Conservation (phyloP, 441 rosid species). For the Euphorbia corollata region DNA sequence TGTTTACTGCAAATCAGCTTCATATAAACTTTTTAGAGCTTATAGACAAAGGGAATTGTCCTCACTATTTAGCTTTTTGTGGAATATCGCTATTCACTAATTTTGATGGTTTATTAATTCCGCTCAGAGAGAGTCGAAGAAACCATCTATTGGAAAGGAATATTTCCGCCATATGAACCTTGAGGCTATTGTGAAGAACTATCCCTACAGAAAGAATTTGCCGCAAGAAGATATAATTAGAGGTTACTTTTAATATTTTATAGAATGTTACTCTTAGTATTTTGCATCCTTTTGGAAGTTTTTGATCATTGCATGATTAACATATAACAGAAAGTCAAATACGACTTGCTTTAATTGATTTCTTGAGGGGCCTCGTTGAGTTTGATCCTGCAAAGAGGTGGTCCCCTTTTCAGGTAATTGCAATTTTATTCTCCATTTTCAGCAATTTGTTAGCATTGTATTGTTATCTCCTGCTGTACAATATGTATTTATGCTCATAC, state of each 20-base stretch:
- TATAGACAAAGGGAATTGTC: not conserved
- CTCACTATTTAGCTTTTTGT: slow-evolving; percentile 1
- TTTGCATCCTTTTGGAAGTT: slow-evolving; percentile 16
- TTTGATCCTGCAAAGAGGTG: slow-evolving; percentile 98
- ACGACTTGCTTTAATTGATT: slow-evolving; percentile 91
- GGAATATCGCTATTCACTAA: slow-evolving; percentile 17
- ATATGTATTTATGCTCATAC: slow-evolving; percentile 12
- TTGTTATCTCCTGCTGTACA: slow-evolving; percentile 14
- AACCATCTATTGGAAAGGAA: slow-evolving; percentile 85
- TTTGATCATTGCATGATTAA: slow-evolving; percentile 22
- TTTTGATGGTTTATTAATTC: slow-evolving; percentile 21
- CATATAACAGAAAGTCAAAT: slow-evolving; percentile 62
- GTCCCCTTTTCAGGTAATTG: slow-evolving; percentile 94
- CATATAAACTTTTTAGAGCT: not conserved
- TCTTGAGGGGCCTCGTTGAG: slow-evolving; percentile 95
- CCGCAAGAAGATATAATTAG: slow-evolving; percentile 64
- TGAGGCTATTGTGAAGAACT: slow-evolving; percentile 80
- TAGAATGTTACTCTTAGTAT: not conserved
- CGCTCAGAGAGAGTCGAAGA: slow-evolving; percentile 84
- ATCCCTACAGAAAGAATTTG: slow-evolving; percentile 82
- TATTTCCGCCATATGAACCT: slow-evolving; percentile 91
- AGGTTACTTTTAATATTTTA: slow-evolving; percentile 40
- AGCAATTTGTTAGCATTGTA: slow-evolving; percentile 8
- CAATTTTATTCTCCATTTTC: slow-evolving; percentile 15
- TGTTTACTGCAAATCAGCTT: slow-evolving; percentile 1